Percentiles rank a stretch among this genome's conserved stretches.
Evolutionary conservation across 805 yeast species (phyloP).

Genomic region (Yarrowia keelungensis): DNA sequence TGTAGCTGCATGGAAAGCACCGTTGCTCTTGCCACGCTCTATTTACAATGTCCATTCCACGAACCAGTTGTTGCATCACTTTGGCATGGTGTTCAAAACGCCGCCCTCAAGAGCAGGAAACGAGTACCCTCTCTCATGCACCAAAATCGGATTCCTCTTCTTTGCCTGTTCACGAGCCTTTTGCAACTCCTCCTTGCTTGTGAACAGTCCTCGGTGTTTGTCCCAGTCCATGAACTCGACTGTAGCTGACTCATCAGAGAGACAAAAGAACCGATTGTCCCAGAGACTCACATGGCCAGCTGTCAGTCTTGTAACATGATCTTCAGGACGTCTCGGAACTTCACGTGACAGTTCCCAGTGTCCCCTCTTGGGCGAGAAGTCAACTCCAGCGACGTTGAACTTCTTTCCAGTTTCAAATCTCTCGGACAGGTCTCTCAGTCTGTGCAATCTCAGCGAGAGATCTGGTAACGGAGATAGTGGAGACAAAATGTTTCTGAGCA

Average conservation of each 20-base stretch:
- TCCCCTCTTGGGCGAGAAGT: neutral
- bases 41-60: too few relatives aligned
- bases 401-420: neutral
- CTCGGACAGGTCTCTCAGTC: conserved; percentile 1
- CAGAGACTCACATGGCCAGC: conserved; percentile 8
- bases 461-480: conserved; percentile 29
- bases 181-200: neutral
- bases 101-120: conserved; percentile 15
- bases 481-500: neutral
- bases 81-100: conserved; percentile 10
- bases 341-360: conserved; percentile 20
- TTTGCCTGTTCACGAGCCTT: conserved; percentile 4
- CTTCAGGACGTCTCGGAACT: neutral
- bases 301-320: neutral
- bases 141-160: conserved; percentile 4
- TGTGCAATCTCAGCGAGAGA: conserved; percentile 16
- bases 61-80: neutral
- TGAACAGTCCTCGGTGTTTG: conserved; percentile 2
- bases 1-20: too few relatives aligned
- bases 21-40: too few relatives aligned
- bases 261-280: conserved; percentile 26
- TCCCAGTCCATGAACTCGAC: conserved; percentile 10
- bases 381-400: conserved; percentile 25
- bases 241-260: neutral
- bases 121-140: neutral